A percentile compares a stretch with the other conserved stretches of the same genome.
These are phyloP conservation scores for Vaccinium corymbosum DNA, from an alignment of 148 eudicot genomes.

Conservation along the genomic window DNA sequence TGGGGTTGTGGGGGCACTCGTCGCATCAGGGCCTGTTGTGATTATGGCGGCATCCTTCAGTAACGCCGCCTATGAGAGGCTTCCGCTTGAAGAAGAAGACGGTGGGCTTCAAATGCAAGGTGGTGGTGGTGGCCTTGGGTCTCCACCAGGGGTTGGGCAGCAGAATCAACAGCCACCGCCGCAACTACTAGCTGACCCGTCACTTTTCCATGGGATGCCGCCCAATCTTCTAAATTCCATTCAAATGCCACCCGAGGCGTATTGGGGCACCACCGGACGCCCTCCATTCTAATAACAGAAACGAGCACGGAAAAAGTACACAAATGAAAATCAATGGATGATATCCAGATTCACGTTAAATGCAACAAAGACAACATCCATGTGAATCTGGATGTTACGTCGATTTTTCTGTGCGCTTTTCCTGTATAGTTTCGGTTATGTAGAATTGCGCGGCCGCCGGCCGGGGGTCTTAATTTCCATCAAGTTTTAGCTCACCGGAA, in stretches of 20 bases:
- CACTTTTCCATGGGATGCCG: slow-evolving; percentile 68
- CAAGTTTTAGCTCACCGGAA: slow-evolving; percentile 5
- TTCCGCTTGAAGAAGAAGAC: slow-evolving; percentile 78
- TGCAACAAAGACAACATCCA: background rate
- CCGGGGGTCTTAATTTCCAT: background rate
- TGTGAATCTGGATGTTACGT: background rate
- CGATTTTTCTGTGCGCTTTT: background rate
- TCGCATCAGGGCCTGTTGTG: slow-evolving; percentile 72
- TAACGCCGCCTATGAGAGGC: slow-evolving; percentile 80
- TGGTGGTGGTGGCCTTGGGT: slow-evolving; percentile 30
- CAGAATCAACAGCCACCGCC: slow-evolving; percentile 32
- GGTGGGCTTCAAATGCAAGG: slow-evolving; percentile 34
- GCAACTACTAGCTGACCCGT: slow-evolving; percentile 34
- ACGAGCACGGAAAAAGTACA: background rate
- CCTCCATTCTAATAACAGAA: slow-evolving; percentile 30
- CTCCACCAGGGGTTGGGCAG: slow-evolving; percentile 30
- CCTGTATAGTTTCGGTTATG: background rate
- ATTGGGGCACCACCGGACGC: slow-evolving; percentile 44
- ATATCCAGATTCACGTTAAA: background rate
- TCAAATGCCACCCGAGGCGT: slow-evolving; percentile 57
- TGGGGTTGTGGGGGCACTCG: slow-evolving; percentile 60
- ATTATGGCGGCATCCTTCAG: slow-evolving; percentile 88
- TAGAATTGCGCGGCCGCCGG: background rate
- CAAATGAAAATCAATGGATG: background rate
- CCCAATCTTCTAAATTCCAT: slow-evolving; percentile 60